A percentile compares a stretch with the other conserved stretches of the same genome.
Evolutionary conservation across 2,329 filamentous ascomycete genomes (phyloP).

Genomic region (Fusarium euwallaceae): DNA sequence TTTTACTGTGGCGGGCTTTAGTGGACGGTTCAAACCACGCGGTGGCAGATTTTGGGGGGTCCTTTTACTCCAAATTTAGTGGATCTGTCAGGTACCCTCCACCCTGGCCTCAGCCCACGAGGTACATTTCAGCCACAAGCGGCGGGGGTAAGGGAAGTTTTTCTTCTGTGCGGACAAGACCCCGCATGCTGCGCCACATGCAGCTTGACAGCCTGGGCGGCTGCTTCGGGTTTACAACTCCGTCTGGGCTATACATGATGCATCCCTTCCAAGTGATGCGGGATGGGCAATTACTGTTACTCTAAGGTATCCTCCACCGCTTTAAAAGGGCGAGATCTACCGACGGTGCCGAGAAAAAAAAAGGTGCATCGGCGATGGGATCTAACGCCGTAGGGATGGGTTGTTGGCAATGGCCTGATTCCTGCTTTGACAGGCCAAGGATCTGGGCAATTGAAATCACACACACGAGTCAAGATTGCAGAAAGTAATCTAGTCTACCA

Average conservation of each 20-base stretch:
- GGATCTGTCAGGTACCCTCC: conserved; percentile 24
- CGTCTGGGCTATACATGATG: background rate
- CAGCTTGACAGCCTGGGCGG: background rate
- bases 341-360: conserved; percentile 35
- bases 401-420: conserved; percentile 34
- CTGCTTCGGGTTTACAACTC: conserved; percentile 17
- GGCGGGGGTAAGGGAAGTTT: conserved; percentile 28
- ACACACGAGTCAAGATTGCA: background rate
- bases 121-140: conserved; percentile 17
- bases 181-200: conserved; percentile 33
- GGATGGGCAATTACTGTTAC: background rate
- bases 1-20: conserved; percentile 18
- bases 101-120: background rate
- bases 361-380: conserved; percentile 29
- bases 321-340: conserved; percentile 15
- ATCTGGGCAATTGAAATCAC: background rate
- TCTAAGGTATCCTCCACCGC: background rate
- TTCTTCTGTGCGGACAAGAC: background rate
- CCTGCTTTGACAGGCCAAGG: conserved; percentile 9
- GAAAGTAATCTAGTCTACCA: background rate
- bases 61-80: conserved; percentile 35
- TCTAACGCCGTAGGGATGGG: conserved; percentile 26
- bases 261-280: background rate
- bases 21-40: conserved; percentile 16
- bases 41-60: conserved; percentile 1